Conservation (phyloP, 768 basidiomycete genomes). For the Mrakia gelida region DNA sequence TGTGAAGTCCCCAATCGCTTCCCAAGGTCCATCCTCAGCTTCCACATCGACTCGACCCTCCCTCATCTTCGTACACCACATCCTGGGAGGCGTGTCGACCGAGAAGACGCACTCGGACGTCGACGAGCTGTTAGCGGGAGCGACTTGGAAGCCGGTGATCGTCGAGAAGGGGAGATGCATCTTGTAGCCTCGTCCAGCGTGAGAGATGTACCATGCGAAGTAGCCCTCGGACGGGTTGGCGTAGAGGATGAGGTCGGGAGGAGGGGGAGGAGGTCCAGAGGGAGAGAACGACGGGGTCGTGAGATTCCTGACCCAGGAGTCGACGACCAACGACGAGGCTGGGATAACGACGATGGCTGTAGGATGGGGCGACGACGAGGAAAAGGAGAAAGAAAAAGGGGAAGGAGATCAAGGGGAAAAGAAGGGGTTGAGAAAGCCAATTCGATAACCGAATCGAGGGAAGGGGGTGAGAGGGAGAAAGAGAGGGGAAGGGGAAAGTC, state of each 20-base stretch:
- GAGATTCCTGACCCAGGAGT: background rate
- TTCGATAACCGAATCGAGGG: background rate
- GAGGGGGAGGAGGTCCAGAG: background rate
- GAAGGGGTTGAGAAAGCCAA: background rate
- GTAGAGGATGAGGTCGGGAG: background rate
- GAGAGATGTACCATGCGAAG: slow-evolving; percentile 11
- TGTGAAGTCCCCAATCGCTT: background rate
- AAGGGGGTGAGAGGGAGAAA: background rate
- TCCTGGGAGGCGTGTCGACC: background rate
- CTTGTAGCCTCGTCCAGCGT: slow-evolving; percentile 11
- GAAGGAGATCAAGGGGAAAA: background rate
- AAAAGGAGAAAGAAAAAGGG: background rate
- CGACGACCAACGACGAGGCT: background rate
- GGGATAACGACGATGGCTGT: slow-evolving; percentile 9
- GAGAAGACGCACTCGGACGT: background rate
- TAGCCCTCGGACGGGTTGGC: background rate
- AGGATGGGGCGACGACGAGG: background rate
- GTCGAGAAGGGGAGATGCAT: background rate
- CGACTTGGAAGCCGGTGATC: background rate
- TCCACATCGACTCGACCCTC: background rate
- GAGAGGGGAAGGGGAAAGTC: background rate
- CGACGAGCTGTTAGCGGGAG: background rate
- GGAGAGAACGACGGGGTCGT: background rate
- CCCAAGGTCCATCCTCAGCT: background rate
- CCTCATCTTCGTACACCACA: slow-evolving; percentile 15